Percentiles rank a stretch among this genome's conserved stretches.
These are phyloP conservation scores for Planoprotostelium fungivorum DNA, from an alignment of 78 protist species.

Conservation along the genomic window DNA sequence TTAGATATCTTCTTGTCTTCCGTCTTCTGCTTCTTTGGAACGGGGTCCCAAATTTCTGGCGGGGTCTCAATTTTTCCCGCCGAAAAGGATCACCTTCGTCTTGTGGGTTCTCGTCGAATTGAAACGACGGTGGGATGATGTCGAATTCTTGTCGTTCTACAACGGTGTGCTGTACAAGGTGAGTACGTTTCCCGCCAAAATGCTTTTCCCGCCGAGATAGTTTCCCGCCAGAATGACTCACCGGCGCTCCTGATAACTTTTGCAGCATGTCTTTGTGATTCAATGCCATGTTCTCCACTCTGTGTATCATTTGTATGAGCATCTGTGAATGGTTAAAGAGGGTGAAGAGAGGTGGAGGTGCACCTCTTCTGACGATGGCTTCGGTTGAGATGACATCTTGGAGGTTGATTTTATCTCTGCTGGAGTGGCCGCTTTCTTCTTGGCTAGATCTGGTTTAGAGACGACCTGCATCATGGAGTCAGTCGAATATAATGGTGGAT, in stretches of 20 bases:
- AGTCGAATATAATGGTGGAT: too few relatives aligned
- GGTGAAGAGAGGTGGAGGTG: too few relatives aligned
- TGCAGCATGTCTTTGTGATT: background rate
- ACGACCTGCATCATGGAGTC: too few relatives aligned
- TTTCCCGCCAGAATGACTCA: too few relatives aligned
- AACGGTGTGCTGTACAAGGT: background rate
- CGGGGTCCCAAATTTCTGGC: too few relatives aligned
- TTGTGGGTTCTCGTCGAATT: background rate
- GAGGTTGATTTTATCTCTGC: too few relatives aligned
- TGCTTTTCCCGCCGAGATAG: background rate
- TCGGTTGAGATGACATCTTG: too few relatives aligned
- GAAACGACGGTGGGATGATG: background rate
- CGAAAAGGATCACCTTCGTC: background rate
- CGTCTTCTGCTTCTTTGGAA: background rate
- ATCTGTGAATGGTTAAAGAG: background rate
- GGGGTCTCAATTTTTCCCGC: background rate
- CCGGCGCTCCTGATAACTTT: background rate
- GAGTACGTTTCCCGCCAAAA: background rate
- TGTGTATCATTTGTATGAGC: background rate
- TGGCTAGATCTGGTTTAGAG: background rate
- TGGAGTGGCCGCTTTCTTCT: background rate
- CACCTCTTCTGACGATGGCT: too few relatives aligned
- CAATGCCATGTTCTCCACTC: background rate
- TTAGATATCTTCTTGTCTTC: background rate
- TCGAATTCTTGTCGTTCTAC: background rate